Evolutionary conservation across 108 stramenopile species (phyloP).

Genomic region (Skeletonema menzelii): DNA sequence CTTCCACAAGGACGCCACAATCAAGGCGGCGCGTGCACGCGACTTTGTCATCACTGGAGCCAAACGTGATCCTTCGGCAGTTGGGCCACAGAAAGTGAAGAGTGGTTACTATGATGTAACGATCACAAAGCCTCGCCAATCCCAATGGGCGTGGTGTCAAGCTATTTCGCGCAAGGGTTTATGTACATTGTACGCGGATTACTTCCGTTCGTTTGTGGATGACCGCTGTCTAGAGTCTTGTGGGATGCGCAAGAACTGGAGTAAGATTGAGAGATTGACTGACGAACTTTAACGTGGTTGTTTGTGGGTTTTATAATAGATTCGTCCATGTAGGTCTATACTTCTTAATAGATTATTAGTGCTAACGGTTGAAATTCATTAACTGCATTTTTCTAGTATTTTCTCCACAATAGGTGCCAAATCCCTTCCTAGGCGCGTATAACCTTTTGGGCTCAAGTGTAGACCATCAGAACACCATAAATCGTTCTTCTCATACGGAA

Average conservation of each 20-base stretch:
- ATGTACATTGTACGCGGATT: slow-evolving; percentile 79
- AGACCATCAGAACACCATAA: slow-evolving; percentile 61
- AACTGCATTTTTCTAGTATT: slow-evolving; percentile 13
- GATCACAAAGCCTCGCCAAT: slow-evolving; percentile 80
- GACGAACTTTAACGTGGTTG: slow-evolving; percentile 24
- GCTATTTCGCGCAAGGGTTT: slow-evolving; percentile 80
- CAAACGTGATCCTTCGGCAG: slow-evolving; percentile 42
- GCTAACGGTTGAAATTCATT: neutral
- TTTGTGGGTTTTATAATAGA: neutral
- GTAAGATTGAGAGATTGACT: slow-evolving; percentile 29
- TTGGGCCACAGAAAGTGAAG: slow-evolving; percentile 80
- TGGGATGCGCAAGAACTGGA: slow-evolving; percentile 78
- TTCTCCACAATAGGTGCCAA: slow-evolving; percentile 53
- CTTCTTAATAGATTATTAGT: neutral
- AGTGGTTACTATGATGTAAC: slow-evolving; percentile 87
- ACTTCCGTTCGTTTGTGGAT: slow-evolving; percentile 76
- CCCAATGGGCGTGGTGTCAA: slow-evolving; percentile 83
- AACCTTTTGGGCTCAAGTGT: slow-evolving; percentile 67
- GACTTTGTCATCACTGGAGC: slow-evolving; percentile 62
- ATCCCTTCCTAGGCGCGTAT: slow-evolving; percentile 51
- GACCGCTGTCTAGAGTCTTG: slow-evolving; percentile 79
- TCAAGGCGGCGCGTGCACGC: slow-evolving; percentile 79
- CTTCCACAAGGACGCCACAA: slow-evolving; percentile 86
- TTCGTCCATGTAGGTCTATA: neutral
- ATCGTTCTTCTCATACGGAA: slow-evolving; percentile 33